phyloP scores from a whole-genome alignment of 176 grass and related monocot genomes.

The Oryza australiensis region DNA sequence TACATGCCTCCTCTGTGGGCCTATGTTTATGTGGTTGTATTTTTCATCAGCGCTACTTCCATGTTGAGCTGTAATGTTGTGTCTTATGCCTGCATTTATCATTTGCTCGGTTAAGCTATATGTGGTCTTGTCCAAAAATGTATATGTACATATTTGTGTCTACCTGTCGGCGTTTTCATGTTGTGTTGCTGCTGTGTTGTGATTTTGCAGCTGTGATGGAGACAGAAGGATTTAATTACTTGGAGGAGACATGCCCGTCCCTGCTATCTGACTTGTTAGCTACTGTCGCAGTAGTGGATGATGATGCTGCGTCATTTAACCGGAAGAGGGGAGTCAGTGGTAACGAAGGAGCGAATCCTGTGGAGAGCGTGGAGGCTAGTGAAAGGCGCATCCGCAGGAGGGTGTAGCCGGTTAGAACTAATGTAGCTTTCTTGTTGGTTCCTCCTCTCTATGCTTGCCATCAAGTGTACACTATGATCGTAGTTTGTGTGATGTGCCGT shows the following conservation, averaged over 20 bases:
- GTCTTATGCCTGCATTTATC: conserved; percentile 13
- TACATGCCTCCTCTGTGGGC: not conserved
- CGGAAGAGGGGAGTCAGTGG: conserved; percentile 59
- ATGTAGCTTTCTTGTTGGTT: conserved; percentile 20
- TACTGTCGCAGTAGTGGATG: conserved; percentile 67
- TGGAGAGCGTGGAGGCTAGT: conserved; percentile 49
- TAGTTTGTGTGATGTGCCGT: conserved; percentile 28
- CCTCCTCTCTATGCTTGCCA: conserved; percentile 15
- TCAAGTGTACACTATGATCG: conserved; percentile 20
- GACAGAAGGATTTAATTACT: conserved; percentile 86
- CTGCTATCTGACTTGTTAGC: conserved; percentile 78
- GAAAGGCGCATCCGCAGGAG: conserved; percentile 65
- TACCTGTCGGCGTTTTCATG: conserved; percentile 33
- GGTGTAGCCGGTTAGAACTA: conserved; percentile 49
- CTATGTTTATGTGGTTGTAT: not conserved
- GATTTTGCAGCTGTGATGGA: conserved; percentile 74
- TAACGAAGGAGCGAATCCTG: conserved; percentile 41
- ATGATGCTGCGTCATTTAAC: conserved; percentile 46
- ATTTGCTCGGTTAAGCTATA: not conserved
- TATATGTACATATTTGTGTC: not conserved
- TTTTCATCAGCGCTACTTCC: not conserved
- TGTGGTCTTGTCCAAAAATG: not conserved
- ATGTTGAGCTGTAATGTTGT: not conserved
- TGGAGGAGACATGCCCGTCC: conserved; percentile 80
- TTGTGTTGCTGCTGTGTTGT: conserved; percentile 26